These are phyloP conservation scores for Botryotinia calthae DNA, from an alignment of 2,329 filamentous ascomycete genomes.

Conservation along the genomic window DNA sequence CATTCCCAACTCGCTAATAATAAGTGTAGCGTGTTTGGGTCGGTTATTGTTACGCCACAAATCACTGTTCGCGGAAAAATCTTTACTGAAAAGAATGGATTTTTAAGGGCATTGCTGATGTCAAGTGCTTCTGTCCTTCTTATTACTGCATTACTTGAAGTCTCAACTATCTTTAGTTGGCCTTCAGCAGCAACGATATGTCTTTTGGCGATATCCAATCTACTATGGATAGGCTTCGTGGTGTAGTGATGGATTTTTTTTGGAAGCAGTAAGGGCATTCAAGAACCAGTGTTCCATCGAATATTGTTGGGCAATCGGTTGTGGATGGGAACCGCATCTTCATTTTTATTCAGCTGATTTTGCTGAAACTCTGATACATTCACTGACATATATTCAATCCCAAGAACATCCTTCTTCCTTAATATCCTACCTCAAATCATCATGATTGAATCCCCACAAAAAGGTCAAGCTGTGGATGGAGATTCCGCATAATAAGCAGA, in stretches of 20 bases:
- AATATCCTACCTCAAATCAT: slow-evolving; percentile 24
- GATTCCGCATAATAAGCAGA: slow-evolving; percentile 17
- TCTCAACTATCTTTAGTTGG: too few relatives aligned
- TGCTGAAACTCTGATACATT: not conserved
- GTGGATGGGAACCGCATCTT: not conserved
- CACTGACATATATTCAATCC: not conserved
- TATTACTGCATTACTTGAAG: too few relatives aligned
- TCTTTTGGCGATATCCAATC: too few relatives aligned
- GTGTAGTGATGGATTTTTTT: too few relatives aligned
- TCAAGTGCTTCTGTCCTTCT: too few relatives aligned
- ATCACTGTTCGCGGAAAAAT: too few relatives aligned
- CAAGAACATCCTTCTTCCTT: slow-evolving; percentile 22
- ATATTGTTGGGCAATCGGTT: slow-evolving; percentile 23
- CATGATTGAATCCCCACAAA: slow-evolving; percentile 24
- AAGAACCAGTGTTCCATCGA: slow-evolving; percentile 25
- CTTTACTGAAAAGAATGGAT: too few relatives aligned
- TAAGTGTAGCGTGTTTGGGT: too few relatives aligned
- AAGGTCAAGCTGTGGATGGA: slow-evolving; percentile 23
- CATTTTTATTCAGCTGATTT: not conserved
- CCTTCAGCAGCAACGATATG: not conserved
- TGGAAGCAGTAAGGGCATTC: slow-evolving; percentile 12
- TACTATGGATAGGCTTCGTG: too few relatives aligned
- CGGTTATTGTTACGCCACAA: too few relatives aligned
- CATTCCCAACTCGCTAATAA: too few relatives aligned
- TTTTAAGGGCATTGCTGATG: too few relatives aligned